These are phyloP conservation scores for Graphiopsis chlorocephala DNA, from an alignment of 2,329 filamentous ascomycete genomes.

Conservation along the genomic window DNA sequence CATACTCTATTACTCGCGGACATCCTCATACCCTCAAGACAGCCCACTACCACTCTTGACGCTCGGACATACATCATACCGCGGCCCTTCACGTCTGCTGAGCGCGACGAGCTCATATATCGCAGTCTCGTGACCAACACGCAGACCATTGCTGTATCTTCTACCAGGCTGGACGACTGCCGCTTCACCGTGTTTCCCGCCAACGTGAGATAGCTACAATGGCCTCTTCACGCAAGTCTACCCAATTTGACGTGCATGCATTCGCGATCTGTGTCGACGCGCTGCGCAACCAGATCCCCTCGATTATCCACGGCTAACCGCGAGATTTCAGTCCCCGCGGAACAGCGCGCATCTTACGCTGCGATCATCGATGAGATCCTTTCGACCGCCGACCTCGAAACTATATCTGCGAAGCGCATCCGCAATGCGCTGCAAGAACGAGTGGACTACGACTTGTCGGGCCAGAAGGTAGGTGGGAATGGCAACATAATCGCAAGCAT, in stretches of 20 bases:
- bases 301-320: background rate
- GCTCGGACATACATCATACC: slow-evolving; percentile 17
- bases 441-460: slow-evolving; percentile 60
- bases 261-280: background rate
- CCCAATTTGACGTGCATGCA: background rate
- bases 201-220: background rate
- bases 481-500: background rate
- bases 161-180: background rate
- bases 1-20: background rate
- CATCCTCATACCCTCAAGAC: background rate
- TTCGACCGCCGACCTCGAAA: slow-evolving; percentile 58
- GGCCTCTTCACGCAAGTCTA: slow-evolving; percentile 11
- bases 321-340: slow-evolving; percentile 26
- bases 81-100: background rate
- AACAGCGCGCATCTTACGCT: slow-evolving; percentile 41
- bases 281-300: background rate
- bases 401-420: slow-evolving; percentile 64
- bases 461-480: slow-evolving; percentile 55
- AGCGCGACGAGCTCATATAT: slow-evolving; percentile 2
- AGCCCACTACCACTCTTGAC: background rate
- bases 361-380: slow-evolving; percentile 64
- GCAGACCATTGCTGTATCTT: background rate
- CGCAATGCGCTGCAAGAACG: slow-evolving; percentile 60
- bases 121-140: background rate
- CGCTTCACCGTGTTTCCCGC: background rate